Conservation (phyloP, 257 asterid species). For the Rhazya stricta region DNA sequence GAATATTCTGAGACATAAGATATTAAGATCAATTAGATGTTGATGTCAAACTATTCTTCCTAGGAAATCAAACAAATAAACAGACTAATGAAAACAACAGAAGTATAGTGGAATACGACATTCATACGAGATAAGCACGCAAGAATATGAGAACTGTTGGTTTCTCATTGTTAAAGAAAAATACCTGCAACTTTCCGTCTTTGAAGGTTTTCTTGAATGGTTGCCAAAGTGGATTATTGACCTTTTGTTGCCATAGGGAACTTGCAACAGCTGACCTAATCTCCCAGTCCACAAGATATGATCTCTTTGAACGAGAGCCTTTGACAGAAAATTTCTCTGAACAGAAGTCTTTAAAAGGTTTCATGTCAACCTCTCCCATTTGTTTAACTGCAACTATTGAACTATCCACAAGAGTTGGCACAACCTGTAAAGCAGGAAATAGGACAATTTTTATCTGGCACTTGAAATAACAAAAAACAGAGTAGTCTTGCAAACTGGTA, state of each 20-base stretch:
- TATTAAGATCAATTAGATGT: too few species aligned
- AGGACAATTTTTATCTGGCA: neutral
- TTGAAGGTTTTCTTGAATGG: slow-evolving; percentile 9
- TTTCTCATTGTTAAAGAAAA: neutral
- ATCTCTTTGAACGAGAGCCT: neutral
- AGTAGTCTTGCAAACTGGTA: neutral
- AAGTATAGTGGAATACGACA: neutral
- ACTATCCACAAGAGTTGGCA: neutral
- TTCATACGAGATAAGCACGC: neutral
- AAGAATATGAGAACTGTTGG: neutral
- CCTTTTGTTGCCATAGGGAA: slow-evolving; percentile 20
- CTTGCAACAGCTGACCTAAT: neutral
- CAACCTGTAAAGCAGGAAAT: neutral
- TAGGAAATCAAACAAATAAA: too few species aligned
- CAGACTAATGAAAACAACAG: neutral
- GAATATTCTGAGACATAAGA: too few species aligned
- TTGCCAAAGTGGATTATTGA: slow-evolving; percentile 14
- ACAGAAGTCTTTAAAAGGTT: slow-evolving; percentile 4
- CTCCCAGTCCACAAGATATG: neutral
- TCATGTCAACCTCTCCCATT: slow-evolving; percentile 20
- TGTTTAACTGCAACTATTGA: neutral
- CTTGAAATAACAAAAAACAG: neutral
- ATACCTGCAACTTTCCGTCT: slow-evolving; percentile 9
- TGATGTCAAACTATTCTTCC: too few species aligned
- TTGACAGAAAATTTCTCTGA: slow-evolving; percentile 3